Conservation (phyloP, 1,284 basidiomycete species). For the Cutaneotrichosporon dermatis region DNA sequence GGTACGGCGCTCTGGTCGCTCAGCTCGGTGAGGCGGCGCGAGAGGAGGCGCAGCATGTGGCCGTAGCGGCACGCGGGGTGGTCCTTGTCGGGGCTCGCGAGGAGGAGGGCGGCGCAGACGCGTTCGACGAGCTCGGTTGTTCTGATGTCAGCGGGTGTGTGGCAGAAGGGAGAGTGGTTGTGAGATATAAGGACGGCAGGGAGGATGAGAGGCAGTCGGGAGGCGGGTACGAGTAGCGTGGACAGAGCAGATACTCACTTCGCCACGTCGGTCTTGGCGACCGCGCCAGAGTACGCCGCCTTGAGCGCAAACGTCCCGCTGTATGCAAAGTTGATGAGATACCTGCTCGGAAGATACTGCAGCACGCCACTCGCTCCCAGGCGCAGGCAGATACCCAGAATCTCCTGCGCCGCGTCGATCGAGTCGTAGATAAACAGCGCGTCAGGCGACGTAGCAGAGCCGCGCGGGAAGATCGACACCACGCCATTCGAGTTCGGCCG, state of each 20-base stretch:
- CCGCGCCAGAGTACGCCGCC: conserved; percentile 41
- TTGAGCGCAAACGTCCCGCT: conserved; percentile 45
- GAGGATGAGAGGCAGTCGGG: too few species aligned
- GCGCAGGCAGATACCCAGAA: conserved; percentile 42
- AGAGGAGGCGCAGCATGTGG: conserved; percentile 41
- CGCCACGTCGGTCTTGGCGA: conserved; percentile 27
- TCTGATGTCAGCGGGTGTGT: conserved; percentile 20
- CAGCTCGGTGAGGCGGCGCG: conserved; percentile 39
- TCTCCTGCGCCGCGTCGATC: conserved; percentile 47
- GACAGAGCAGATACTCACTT: conserved; percentile 24
- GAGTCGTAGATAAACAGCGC: conserved; percentile 48
- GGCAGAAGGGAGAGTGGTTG: too few species aligned
- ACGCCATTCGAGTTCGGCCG: neutral
- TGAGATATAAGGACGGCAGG: too few species aligned
- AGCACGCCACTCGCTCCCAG: conserved; percentile 42
- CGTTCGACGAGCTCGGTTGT: conserved; percentile 40
- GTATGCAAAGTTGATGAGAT: conserved; percentile 46
- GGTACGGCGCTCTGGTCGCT: conserved; percentile 39
- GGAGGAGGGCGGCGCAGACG: conserved; percentile 35
- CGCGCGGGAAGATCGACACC: conserved; percentile 32
- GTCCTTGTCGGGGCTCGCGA: conserved; percentile 40
- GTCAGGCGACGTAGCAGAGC: conserved; percentile 46
- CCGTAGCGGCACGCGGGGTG: conserved; percentile 46
- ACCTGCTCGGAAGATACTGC: conserved; percentile 41
- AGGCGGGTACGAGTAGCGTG: too few species aligned